Conservation (phyloP, 768 basidiomycete genomes). For the Podaxis pistillaris region DNA sequence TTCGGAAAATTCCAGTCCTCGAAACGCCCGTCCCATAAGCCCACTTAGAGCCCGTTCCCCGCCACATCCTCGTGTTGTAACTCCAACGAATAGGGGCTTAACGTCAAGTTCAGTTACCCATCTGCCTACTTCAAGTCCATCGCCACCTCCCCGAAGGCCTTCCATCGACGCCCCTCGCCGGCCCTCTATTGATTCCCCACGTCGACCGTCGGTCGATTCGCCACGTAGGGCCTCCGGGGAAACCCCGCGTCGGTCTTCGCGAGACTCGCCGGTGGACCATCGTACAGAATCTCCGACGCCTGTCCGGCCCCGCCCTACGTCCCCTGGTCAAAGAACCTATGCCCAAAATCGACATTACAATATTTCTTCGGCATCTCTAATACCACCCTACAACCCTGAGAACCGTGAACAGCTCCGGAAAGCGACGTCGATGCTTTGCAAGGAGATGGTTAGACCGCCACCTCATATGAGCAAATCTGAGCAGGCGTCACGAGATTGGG, state of each 20-base stretch:
- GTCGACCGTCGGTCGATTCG: slow-evolving; percentile 38
- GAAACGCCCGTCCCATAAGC: slow-evolving; percentile 16
- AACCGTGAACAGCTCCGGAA: slow-evolving; percentile 67
- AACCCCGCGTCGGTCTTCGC: slow-evolving; percentile 33
- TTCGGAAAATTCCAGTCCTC: slow-evolving; percentile 9
- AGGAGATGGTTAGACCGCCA: slow-evolving; percentile 64
- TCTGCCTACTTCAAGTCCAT: slow-evolving; percentile 39
- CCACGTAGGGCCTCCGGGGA: slow-evolving; percentile 21
- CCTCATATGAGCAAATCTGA: slow-evolving; percentile 50
- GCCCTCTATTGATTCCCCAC: slow-evolving; percentile 20
- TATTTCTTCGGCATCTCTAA: slow-evolving; percentile 53
- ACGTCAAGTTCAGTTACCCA: slow-evolving; percentile 51
- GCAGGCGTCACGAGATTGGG: slow-evolving; percentile 57
- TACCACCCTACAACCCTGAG: slow-evolving; percentile 48
- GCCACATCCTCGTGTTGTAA: slow-evolving; percentile 33
- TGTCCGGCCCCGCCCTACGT: slow-evolving; percentile 41
- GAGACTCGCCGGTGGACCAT: slow-evolving; percentile 27
- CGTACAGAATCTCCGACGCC: slow-evolving; percentile 31
- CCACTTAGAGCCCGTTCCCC: slow-evolving; percentile 40
- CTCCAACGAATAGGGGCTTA: slow-evolving; percentile 41
- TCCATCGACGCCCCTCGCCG: slow-evolving; percentile 32
- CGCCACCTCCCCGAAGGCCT: slow-evolving; percentile 31
- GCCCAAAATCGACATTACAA: slow-evolving; percentile 56
- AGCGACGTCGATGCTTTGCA: slow-evolving; percentile 63
- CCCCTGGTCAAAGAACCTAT: slow-evolving; percentile 49